These are phyloP conservation scores for Aspergillus sclerotiicarbonarius DNA, from an alignment of 495 filamentous ascomycete species.

Conservation along the genomic window DNA sequence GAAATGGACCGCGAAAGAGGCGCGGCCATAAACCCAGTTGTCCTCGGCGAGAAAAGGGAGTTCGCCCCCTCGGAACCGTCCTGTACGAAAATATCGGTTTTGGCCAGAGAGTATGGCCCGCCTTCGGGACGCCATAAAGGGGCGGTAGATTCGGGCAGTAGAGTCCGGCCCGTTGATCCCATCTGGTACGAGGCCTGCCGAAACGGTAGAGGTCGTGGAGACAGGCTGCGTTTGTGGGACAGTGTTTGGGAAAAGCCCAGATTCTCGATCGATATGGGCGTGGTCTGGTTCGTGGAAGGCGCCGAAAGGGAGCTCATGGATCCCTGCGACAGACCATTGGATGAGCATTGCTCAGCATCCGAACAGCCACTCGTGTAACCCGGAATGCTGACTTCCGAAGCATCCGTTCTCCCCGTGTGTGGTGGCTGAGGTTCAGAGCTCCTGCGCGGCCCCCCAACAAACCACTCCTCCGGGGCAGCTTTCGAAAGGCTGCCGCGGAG, in stretches of 20 bases:
- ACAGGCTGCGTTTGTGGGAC: constrained; percentile 40
- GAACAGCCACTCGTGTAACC: constrained; percentile 7
- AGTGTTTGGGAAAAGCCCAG: constrained; percentile 25
- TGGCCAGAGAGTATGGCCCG: constrained; percentile 26
- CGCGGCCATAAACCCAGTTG: constrained; percentile 45
- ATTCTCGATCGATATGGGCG: constrained; percentile 31
- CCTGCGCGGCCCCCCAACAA: constrained; percentile 26
- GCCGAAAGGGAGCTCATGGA: constrained; percentile 28
- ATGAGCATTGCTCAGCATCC: constrained; percentile 20
- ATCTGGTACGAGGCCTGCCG: constrained; percentile 39
- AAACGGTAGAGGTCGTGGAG: constrained; percentile 43
- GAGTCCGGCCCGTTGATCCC: constrained; percentile 18
- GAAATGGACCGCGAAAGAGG: constrained; percentile 33
- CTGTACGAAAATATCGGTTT: constrained; percentile 38
- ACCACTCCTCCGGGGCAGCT: constrained; percentile 37
- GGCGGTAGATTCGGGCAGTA: constrained; percentile 16
- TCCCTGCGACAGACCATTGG: constrained; percentile 25
- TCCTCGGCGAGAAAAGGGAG: constrained; percentile 50
- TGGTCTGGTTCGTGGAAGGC: constrained; percentile 27
- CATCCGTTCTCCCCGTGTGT: constrained; percentile 16
- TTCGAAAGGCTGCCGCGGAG: constrained; percentile 44
- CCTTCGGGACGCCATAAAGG: constrained; percentile 3
- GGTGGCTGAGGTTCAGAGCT: constrained; percentile 38
- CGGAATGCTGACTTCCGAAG: constrained; percentile 8
- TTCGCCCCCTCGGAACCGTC: constrained; percentile 34